Evolutionary conservation across 345 rosid genomes (phyloP).

Genomic region (Euphorbia tirucalli): DNA sequence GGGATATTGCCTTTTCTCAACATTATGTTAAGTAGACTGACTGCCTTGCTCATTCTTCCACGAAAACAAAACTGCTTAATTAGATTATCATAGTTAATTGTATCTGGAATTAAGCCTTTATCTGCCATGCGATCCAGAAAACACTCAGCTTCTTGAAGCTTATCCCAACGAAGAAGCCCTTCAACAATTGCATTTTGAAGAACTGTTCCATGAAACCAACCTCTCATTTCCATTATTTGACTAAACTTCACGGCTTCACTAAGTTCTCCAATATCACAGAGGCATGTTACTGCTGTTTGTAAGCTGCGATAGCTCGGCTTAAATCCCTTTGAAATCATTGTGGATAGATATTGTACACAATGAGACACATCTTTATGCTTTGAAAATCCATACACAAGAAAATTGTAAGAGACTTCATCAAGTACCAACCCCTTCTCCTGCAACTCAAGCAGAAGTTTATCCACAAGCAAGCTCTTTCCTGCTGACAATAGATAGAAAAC

Average conservation of each 20-base stretch:
- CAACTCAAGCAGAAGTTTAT: conserved; percentile 45
- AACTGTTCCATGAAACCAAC: conserved; percentile 44
- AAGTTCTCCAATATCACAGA: conserved; percentile 46
- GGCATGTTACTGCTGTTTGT: conserved; percentile 38
- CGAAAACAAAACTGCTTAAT: conserved; percentile 47
- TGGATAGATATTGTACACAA: conserved; percentile 42
- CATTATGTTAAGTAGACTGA: conserved; percentile 65
- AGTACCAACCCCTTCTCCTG: conserved; percentile 38
- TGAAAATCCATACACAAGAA: conserved; percentile 62
- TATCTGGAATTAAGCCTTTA: conserved; percentile 33
- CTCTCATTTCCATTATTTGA: conserved; percentile 51
- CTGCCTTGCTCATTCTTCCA: conserved; percentile 45
- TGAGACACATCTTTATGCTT: conserved; percentile 38
- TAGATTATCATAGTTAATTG: conserved; percentile 47
- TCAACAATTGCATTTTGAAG: conserved; percentile 47
- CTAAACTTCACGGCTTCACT: conserved; percentile 46
- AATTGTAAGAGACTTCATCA: conserved; percentile 58
- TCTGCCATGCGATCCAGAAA: conserved; percentile 47
- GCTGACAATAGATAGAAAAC: conserved; percentile 49
- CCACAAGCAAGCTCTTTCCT: conserved; percentile 34
- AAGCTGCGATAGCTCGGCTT: conserved; percentile 58
- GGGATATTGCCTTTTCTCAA: conserved; percentile 51
- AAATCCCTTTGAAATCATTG: conserved; percentile 60
- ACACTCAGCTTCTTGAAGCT: conserved; percentile 48
- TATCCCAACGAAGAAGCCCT: conserved; percentile 43